Conservation (phyloP, 2,329 filamentous ascomycete genomes). For the Hirsutella minnesotensis region DNA sequence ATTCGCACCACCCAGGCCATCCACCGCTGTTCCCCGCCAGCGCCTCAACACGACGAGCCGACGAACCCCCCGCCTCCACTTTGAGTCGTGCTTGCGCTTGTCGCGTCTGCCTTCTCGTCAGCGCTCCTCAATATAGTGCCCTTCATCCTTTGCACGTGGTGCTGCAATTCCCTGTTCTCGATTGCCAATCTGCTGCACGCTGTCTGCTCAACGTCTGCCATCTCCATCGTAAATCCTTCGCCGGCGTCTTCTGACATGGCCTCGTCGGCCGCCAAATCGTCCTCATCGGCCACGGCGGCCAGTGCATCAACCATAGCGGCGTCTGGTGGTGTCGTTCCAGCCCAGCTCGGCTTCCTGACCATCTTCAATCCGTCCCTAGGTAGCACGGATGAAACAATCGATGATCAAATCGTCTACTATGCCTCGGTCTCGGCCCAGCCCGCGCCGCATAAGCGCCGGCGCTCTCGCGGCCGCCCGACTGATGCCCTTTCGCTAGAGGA, state of each 20-base stretch:
- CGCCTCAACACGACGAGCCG: background rate
- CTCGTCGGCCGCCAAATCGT: background rate
- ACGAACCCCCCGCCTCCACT: background rate
- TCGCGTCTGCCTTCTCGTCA: background rate
- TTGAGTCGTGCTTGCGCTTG: background rate
- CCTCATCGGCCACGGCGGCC: background rate
- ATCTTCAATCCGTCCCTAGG: slow-evolving; percentile 89
- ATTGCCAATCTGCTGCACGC: background rate
- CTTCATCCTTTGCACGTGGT: background rate
- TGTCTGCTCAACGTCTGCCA: too few species aligned
- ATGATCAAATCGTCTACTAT: slow-evolving; percentile 89
- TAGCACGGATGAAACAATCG: slow-evolving; percentile 42
- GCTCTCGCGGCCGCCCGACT: slow-evolving; percentile 28
- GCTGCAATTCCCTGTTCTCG: background rate
- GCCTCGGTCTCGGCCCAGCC: slow-evolving; percentile 45
- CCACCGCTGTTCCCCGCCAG: background rate
- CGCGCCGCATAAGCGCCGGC: slow-evolving; percentile 26
- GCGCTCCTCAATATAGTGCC: background rate
- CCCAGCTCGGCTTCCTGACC: slow-evolving; percentile 78
- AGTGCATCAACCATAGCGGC: background rate
- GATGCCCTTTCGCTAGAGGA: slow-evolving; percentile 46
- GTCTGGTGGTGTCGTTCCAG: slow-evolving; percentile 38
- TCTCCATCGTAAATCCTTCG: too few species aligned
- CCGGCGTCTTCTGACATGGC: background rate
- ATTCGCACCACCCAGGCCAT: background rate